phyloP scores from a whole-genome alignment of 257 asterid genomes.

The Gynochthodes officinalis region DNA sequence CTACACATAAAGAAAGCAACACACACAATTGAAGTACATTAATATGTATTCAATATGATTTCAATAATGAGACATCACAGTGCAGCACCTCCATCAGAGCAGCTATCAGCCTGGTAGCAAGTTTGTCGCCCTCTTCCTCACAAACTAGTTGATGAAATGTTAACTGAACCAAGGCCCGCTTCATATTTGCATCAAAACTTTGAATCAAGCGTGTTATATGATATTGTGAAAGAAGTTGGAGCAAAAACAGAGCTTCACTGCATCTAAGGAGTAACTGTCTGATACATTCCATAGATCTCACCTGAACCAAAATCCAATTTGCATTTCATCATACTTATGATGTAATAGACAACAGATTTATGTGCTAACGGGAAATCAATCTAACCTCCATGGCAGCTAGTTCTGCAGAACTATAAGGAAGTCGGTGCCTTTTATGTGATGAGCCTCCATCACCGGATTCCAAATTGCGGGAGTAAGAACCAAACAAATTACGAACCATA shows the following conservation, averaged over 20 bases:
- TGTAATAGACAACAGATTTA: slow-evolving; percentile 16
- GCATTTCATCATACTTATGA: slow-evolving; percentile 13
- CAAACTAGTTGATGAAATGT: slow-evolving; percentile 91
- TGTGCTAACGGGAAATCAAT: slow-evolving; percentile 12
- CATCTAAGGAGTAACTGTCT: slow-evolving; percentile 95
- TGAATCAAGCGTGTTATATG: slow-evolving; percentile 71
- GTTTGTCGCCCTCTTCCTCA: slow-evolving; percentile 79
- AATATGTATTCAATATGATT: neutral
- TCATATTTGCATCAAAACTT: slow-evolving; percentile 61
- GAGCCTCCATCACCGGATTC: slow-evolving; percentile 59
- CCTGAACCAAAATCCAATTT: slow-evolving; percentile 46
- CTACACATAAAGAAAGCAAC: neutral
- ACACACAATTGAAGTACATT: neutral
- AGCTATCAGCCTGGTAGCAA: slow-evolving; percentile 83
- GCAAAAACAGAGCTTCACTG: slow-evolving; percentile 78
- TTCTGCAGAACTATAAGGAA: slow-evolving; percentile 83
- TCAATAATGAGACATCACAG: neutral
- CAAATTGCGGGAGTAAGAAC: slow-evolving; percentile 58
- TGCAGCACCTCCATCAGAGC: slow-evolving; percentile 85
- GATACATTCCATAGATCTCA: slow-evolving; percentile 94
- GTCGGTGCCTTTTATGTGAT: slow-evolving; percentile 76
- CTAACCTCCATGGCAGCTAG: slow-evolving; percentile 97
- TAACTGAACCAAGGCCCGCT: slow-evolving; percentile 64
- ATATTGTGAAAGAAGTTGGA: slow-evolving; percentile 87
- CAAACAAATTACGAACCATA: slow-evolving; percentile 80